These are phyloP conservation scores for Durotheca rogersii DNA, from an alignment of 495 filamentous ascomycete species.

Conservation along the genomic window DNA sequence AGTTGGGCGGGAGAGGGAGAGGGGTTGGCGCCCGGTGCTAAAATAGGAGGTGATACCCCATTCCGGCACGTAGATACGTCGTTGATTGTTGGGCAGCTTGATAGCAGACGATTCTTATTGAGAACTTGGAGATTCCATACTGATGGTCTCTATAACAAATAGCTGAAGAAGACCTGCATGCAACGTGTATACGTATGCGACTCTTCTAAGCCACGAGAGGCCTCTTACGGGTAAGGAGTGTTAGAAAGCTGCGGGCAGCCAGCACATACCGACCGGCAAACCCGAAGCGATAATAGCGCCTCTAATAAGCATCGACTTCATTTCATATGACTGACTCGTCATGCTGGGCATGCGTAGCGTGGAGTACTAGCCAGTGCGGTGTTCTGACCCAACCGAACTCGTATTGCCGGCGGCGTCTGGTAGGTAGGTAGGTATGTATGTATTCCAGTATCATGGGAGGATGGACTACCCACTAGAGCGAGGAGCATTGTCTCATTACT, in stretches of 20 bases:
- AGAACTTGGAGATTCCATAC: no score
- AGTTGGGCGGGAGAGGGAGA: background rate
- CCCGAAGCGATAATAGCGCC: slow-evolving; percentile 16
- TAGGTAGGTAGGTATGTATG: background rate
- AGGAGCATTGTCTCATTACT: background rate
- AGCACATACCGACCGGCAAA: slow-evolving; percentile 16
- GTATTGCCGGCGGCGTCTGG: no score
- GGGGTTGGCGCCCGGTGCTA: background rate
- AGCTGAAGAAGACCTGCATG: no score
- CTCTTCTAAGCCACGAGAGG: no score
- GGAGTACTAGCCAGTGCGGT: no score
- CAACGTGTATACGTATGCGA: no score
- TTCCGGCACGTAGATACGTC: background rate
- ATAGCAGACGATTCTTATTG: background rate
- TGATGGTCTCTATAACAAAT: no score
- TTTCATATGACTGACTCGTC: slow-evolving; percentile 31
- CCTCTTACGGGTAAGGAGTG: no score
- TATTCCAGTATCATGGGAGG: no score
- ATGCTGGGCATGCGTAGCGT: slow-evolving; percentile 18
- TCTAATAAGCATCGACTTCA: slow-evolving; percentile 25
- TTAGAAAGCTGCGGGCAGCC: no score
- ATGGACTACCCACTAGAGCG: no score
- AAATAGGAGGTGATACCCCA: background rate
- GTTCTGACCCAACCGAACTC: slow-evolving; percentile 2
- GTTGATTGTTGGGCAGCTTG: background rate